These are phyloP conservation scores for Blastobotrys capitulatus DNA, from an alignment of 1,139 yeast species.

Conservation along the genomic window DNA sequence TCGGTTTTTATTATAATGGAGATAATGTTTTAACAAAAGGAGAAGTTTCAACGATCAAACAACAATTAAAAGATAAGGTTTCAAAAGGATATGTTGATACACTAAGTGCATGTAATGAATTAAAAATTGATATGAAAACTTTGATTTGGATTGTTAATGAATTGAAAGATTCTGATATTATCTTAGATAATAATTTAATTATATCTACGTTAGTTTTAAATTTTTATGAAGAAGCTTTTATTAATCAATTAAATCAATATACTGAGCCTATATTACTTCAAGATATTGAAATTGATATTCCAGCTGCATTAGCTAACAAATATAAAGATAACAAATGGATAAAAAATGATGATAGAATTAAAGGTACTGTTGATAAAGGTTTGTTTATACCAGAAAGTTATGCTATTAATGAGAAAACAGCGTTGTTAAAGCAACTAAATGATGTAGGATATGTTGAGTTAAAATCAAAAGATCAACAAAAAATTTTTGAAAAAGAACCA, in stretches of 20 bases:
- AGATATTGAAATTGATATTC: not conserved
- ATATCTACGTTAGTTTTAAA: not conserved
- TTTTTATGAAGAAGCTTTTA: not conserved
- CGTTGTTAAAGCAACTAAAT: slow-evolving; percentile 10
- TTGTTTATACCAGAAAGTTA: slow-evolving; percentile 16
- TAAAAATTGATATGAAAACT: slow-evolving; percentile 6
- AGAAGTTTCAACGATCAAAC: slow-evolving; percentile 7
- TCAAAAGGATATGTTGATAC: slow-evolving; percentile 3
- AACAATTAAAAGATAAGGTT: not conserved
- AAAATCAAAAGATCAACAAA: slow-evolving; percentile 2
- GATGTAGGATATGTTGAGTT: slow-evolving; percentile 13
- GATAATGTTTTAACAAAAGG: slow-evolving; percentile 11
- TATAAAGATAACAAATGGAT: slow-evolving; percentile 1
- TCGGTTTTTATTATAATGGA: slow-evolving; percentile 10
- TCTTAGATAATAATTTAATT: not conserved
- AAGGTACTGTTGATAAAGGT: slow-evolving; percentile 16
- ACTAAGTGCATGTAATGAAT: slow-evolving; percentile 2
- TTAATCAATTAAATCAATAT: not conserved
- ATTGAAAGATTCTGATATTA: not conserved
- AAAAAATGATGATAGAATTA: not conserved
- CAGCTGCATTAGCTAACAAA: not conserved
- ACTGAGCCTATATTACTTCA: not conserved
- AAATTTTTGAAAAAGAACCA: not conserved
- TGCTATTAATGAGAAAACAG: slow-evolving; percentile 5
- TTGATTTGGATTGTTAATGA: slow-evolving; percentile 9